These are phyloP conservation scores for Geotrichum candidum DNA, from an alignment of 1,139 yeast species.

Conservation along the genomic window DNA sequence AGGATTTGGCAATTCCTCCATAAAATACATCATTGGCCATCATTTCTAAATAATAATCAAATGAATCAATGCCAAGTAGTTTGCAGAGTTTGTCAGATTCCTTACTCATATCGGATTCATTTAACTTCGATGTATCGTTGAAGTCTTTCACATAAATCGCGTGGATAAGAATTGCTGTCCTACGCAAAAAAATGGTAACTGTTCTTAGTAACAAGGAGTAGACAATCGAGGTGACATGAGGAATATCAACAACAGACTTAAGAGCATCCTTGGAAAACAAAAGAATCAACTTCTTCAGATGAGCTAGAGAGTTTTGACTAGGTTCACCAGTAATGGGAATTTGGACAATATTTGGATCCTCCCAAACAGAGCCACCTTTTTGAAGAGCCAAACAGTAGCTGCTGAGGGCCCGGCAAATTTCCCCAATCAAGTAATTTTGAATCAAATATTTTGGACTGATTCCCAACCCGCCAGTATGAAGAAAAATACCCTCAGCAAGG, in stretches of 20 bases:
- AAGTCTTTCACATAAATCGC: conserved; percentile 35
- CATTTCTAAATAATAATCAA: background rate
- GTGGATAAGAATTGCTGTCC: conserved; percentile 53
- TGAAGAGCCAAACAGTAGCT: background rate
- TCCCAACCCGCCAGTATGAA: background rate
- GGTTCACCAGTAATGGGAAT: background rate
- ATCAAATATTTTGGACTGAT: background rate
- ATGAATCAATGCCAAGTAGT: conserved; percentile 47
- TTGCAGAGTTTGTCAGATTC: conserved; percentile 56
- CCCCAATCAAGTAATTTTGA: conserved; percentile 7
- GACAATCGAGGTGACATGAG: conserved; percentile 24
- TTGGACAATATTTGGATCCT: background rate
- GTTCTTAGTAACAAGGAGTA: conserved; percentile 54
- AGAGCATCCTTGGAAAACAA: background rate
- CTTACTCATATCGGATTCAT: conserved; percentile 30
- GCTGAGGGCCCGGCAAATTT: background rate
- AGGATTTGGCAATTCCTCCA: background rate
- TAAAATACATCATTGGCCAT: background rate
- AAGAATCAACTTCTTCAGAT: background rate
- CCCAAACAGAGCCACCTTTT: background rate
- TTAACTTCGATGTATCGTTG: conserved; percentile 20
- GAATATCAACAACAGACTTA: background rate
- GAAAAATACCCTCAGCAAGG: background rate
- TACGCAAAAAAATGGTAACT: conserved; percentile 61
- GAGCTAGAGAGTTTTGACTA: background rate